Evolutionary conservation across 495 filamentous ascomycete species (phyloP).

Genomic region (Ascobolus immersus): DNA sequence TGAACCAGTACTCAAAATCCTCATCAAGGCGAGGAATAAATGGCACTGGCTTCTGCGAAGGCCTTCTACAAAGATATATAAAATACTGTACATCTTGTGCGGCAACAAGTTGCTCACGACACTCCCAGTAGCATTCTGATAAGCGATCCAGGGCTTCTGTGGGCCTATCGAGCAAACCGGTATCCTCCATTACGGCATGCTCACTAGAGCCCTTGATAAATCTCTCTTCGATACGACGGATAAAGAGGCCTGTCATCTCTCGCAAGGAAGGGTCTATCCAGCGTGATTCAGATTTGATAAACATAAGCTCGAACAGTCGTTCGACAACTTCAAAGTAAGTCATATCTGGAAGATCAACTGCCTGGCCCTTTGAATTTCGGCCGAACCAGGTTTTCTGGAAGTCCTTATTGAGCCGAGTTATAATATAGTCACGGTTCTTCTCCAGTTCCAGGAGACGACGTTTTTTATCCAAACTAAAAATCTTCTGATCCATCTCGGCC

Average conservation of each 20-base stretch:
- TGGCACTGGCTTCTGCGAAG: constrained; percentile 83
- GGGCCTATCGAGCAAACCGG: constrained; percentile 63
- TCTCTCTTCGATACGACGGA: constrained; percentile 82
- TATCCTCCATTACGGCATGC: constrained; percentile 59
- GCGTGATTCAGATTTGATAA: constrained; percentile 70
- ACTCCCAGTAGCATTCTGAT: constrained; percentile 56
- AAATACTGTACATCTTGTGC: constrained; percentile 96
- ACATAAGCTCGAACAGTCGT: constrained; percentile 90
- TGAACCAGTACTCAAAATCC: constrained; percentile 95
- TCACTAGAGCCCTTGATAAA: constrained; percentile 44
- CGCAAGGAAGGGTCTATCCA: constrained; percentile 81
- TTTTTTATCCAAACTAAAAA: constrained; percentile 85
- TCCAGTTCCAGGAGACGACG: constrained; percentile 79
- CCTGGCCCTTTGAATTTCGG: constrained; percentile 53
- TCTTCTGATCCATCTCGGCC: constrained; percentile 89
- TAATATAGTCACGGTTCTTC: constrained; percentile 83
- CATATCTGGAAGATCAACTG: constrained; percentile 93
- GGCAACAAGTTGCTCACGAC: constrained; percentile 76
- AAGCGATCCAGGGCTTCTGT: constrained; percentile 51
- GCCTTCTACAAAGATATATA: constrained; percentile 70
- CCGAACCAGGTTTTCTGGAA: constrained; percentile 99
- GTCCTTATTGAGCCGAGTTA: constrained; percentile 90
- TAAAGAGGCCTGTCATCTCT: constrained; percentile 73
- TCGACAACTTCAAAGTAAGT: constrained; percentile 80
- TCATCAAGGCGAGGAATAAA: constrained; percentile 87